Conservation (phyloP, 306 rosid genomes). For the Canavalia ensiformis region DNA sequence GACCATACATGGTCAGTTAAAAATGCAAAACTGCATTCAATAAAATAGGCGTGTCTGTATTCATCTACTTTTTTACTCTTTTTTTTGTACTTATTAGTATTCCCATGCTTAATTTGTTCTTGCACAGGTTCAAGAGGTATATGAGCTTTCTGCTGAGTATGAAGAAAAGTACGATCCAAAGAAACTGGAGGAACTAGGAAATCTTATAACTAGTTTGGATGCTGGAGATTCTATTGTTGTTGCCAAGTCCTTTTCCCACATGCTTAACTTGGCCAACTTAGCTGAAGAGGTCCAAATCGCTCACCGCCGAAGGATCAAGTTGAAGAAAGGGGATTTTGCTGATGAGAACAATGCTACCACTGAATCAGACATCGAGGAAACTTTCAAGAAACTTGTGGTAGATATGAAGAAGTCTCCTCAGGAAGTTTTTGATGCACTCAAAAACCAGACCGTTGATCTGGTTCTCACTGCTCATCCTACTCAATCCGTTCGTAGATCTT, state of each 20-base stretch:
- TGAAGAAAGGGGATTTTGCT: conserved; percentile 81
- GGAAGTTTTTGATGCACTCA: conserved; percentile 87
- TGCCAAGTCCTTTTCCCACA: conserved; percentile 88
- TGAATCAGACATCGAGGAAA: conserved; percentile 94
- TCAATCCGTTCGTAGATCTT: conserved; percentile 92
- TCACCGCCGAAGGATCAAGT: conserved; percentile 77
- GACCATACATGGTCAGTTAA: too few species aligned
- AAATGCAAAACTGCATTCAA: too few species aligned
- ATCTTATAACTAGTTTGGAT: conserved; percentile 81
- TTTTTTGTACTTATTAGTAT: too few species aligned
- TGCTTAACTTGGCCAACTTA: conserved; percentile 97
- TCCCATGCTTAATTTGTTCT: conserved; percentile 21
- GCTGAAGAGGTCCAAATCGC: conserved; percentile 98
- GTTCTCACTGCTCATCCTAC: conserved; percentile 98
- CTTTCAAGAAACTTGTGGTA: conserved; percentile 81
- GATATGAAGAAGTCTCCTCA: conserved; percentile 79
- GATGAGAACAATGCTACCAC: conserved; percentile 91
- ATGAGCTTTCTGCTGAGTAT: conserved; percentile 94
- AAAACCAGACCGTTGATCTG: conserved; percentile 92
- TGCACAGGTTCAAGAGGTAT: conserved; percentile 83
- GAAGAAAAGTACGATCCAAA: conserved; percentile 80
- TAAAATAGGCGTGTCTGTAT: too few species aligned
- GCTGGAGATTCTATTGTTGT: conserved; percentile 93
- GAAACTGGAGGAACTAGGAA: conserved; percentile 85
- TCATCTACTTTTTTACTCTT: too few species aligned